Evolutionary conservation across 352 stramenopile genomes (phyloP), one percentile per base, ranked within the genome.

Genomic region (Halophytophthora batemanensis): DNA sequence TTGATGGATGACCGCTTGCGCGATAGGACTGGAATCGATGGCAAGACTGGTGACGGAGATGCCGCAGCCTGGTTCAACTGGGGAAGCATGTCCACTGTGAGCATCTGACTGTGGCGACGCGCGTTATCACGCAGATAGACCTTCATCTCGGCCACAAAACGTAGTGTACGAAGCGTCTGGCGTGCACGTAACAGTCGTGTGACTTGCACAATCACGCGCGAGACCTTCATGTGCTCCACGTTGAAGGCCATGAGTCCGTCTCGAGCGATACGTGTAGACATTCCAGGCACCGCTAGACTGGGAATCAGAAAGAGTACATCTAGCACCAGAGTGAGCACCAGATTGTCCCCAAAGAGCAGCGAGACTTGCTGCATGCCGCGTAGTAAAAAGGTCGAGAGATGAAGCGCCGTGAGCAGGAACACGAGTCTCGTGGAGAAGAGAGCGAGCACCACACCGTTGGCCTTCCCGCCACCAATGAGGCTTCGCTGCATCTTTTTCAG

Each of bases 61-160:
- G n/a, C n/a, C n/a, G n/a, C n/a, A n/a, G n/a, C n/a, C n/a, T n/a
- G n/a, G n/a, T n/a, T n/a, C n/a, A n/a, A n/a, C n/a, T n/a, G n/a
- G n/a, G n/a, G n/a, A n/a, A n/a, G n/a, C n/a, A 62, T 58, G 42
- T 53, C 57, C 12, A 48, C 29, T 31, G 50, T 44, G 3, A 53
- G 21, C 18, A 50, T 39, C 35, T 67, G 15, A 10, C 19, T 50
- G 19, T 43, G 48, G 28, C 57, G 53, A n/a, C 61, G 67, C 22
- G 71, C 70, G 29, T 65, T 82, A 55, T 87, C 79, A 6, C 56
- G 63, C 19, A 90, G 56, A 41, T 90, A 85, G 21, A 90, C 74
- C 59, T 90, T 90, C 74, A 88, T 87, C 53, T 90, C 79, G 7
- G 79, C 79, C 3, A 90, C 62, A 25, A 87, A 90, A 2, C 77